Conservation (phyloP, 805 yeast genomes). For the Starmerella etchellsii region DNA sequence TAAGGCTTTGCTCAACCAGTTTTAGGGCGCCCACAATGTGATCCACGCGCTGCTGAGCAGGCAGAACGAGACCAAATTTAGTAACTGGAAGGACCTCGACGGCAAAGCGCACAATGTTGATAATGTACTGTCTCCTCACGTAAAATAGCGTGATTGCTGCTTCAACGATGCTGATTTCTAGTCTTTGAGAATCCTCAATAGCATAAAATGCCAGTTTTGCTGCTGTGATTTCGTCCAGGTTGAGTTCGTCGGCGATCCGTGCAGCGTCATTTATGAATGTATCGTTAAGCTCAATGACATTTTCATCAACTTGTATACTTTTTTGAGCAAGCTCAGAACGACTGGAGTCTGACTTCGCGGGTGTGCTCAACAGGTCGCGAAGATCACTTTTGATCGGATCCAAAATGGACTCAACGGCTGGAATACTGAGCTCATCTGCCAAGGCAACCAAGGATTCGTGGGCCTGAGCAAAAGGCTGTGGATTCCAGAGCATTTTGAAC, state of each 20-base stretch:
- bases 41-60: slow-evolving; percentile 25
- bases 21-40: slow-evolving; percentile 44
- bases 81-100: slow-evolving; percentile 10
- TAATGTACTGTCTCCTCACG: slow-evolving; percentile 55
- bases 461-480: slow-evolving; percentile 23
- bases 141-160: slow-evolving; percentile 56
- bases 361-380: slow-evolving; percentile 26
- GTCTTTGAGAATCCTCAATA: slow-evolving; percentile 28
- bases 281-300: slow-evolving; percentile 46
- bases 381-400: slow-evolving; percentile 27
- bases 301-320: slow-evolving; percentile 38
- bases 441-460: slow-evolving; percentile 20
- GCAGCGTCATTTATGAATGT: slow-evolving; percentile 51
- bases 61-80: neutral
- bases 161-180: slow-evolving; percentile 27
- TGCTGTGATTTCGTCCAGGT: slow-evolving; percentile 63
- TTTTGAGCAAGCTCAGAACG: slow-evolving; percentile 28
- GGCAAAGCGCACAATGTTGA: slow-evolving; percentile 32
- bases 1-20: slow-evolving; percentile 44
- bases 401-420: slow-evolving; percentile 8
- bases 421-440: slow-evolving; percentile 1
- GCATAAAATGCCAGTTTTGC: slow-evolving; percentile 56
- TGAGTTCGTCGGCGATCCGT: slow-evolving; percentile 47
- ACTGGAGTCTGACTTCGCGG: slow-evolving; percentile 28
- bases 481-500: slow-evolving; percentile 25